These are phyloP conservation scores for Crithidia fasciculata DNA, from an alignment of 208 protist genomes.

Conservation along the genomic window DNA sequence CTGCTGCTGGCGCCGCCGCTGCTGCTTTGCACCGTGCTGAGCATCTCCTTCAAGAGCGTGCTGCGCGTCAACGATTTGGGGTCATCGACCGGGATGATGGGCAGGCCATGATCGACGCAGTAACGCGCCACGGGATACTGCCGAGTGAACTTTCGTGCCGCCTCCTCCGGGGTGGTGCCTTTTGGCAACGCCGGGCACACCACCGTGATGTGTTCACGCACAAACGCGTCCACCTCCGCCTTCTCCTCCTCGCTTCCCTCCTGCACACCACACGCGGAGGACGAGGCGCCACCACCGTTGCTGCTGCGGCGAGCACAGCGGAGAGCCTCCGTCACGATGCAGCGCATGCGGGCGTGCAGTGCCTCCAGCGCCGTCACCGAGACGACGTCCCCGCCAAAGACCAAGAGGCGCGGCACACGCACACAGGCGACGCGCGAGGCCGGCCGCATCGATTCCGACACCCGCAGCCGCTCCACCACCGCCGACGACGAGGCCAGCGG, in stretches of 20 bases:
- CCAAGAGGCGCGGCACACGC: constrained; percentile 67
- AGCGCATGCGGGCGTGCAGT: constrained; percentile 65
- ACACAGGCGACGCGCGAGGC: constrained; percentile 23
- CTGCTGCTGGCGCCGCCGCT: not conserved
- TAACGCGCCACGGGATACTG: constrained; percentile 86
- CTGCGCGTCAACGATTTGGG: constrained; percentile 64
- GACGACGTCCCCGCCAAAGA: constrained; percentile 88
- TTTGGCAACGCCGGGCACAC: constrained; percentile 76
- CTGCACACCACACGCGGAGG: not conserved
- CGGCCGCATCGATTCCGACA: not conserved
- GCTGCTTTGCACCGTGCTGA: constrained; percentile 17
- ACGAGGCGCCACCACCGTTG: not conserved
- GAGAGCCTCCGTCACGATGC: constrained; percentile 44
- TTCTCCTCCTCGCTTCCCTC: constrained; percentile 3
- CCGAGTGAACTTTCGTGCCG: constrained; percentile 47
- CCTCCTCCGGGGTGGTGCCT: constrained; percentile 37
- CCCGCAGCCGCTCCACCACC: not conserved
- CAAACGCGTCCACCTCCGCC: constrained; percentile 27
- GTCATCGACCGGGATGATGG: constrained; percentile 74
- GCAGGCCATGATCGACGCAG: constrained; percentile 63
- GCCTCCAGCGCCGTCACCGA: constrained; percentile 75
- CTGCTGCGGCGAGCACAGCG: not conserved
- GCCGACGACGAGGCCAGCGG: not conserved
- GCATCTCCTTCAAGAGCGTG: constrained; percentile 56
- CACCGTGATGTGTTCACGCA: constrained; percentile 68